These are phyloP conservation scores for Niebla homalea DNA, from an alignment of 495 filamentous ascomycete species.

Conservation along the genomic window DNA sequence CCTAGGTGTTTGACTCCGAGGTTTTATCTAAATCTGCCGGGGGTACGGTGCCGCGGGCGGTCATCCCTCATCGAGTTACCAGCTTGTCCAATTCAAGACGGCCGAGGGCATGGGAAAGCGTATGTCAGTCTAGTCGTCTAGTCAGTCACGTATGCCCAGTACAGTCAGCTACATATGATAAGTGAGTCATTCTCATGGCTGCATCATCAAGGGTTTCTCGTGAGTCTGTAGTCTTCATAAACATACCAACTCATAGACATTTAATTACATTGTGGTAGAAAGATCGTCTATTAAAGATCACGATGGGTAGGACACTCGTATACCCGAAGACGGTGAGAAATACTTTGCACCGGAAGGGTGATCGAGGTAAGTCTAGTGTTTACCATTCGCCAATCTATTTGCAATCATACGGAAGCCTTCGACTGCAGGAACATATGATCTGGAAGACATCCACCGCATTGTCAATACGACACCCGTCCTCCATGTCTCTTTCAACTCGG, in stretches of 20 bases:
- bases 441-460: constrained; percentile 63
- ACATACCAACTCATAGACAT: neutral
- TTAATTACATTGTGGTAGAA: neutral
- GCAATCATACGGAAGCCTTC: no score
- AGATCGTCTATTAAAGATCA: neutral
- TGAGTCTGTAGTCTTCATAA: neutral
- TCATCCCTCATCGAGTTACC: no score
- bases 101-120: neutral
- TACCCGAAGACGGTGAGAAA: constrained; percentile 56
- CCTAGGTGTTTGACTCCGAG: no score
- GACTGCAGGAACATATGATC: constrained; percentile 54
- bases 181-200: neutral
- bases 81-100: neutral
- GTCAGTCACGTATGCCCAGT: neutral
- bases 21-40: no score
- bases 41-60: no score
- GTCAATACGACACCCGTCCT: constrained; percentile 65
- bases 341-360: constrained; percentile 58
- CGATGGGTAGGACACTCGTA: constrained; percentile 40
- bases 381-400: neutral
- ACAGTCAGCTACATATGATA: no score
- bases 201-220: neutral
- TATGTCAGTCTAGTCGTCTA: no score
- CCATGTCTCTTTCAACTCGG: constrained; percentile 65
- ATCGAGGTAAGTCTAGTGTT: constrained; percentile 40